A percentile compares a stretch with the other conserved stretches of the same genome.
phyloP scores from a whole-genome alignment of 1,139 yeast genomes.

The Yamadazyma blattariae region DNA sequence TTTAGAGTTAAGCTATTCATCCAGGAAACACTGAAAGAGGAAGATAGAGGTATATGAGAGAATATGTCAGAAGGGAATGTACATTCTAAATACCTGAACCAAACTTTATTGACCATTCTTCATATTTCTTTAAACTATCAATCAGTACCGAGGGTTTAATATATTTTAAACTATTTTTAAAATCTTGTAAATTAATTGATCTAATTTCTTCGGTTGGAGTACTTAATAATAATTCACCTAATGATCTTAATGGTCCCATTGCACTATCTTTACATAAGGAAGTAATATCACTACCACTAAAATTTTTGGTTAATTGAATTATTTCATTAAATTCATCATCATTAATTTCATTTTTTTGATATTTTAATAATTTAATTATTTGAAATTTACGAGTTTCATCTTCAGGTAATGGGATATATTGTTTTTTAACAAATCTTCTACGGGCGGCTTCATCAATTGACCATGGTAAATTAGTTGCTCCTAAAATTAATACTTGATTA shows the following conservation, averaged over 20 bases:
- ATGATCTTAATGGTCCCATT: conserved; percentile 91
- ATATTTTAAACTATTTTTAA: conserved; percentile 70
- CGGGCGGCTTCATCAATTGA: conserved; percentile 98
- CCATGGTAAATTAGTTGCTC: conserved; percentile 98
- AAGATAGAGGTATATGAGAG: no score
- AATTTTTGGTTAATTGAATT: conserved; percentile 68
- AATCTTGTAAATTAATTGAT: conserved; percentile 75
- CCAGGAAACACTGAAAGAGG: no score
- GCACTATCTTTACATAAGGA: conserved; percentile 98
- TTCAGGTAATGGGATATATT: conserved; percentile 94
- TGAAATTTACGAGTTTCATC: conserved; percentile 76
- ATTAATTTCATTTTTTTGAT: conserved; percentile 72
- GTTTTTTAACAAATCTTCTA: conserved; percentile 88
- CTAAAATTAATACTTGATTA: conserved; percentile 78
- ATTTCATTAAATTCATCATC: conserved; percentile 62
- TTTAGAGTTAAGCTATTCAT: no score
- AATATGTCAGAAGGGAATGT: no score
- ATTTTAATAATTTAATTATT: conserved; percentile 61
- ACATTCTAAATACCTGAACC: conserved; percentile 81
- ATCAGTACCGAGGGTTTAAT: conserved; percentile 90
- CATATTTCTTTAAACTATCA: conserved; percentile 75
- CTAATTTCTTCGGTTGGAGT: conserved; percentile 87
- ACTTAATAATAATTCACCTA: conserved; percentile 82
- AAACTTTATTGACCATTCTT: conserved; percentile 85
- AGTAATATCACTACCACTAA: conserved; percentile 91